Percentiles rank a stretch among this genome's conserved stretches.
Evolutionary conservation across 1,139 yeast species (phyloP).

Genomic region (Blastobotrys serpentis): DNA sequence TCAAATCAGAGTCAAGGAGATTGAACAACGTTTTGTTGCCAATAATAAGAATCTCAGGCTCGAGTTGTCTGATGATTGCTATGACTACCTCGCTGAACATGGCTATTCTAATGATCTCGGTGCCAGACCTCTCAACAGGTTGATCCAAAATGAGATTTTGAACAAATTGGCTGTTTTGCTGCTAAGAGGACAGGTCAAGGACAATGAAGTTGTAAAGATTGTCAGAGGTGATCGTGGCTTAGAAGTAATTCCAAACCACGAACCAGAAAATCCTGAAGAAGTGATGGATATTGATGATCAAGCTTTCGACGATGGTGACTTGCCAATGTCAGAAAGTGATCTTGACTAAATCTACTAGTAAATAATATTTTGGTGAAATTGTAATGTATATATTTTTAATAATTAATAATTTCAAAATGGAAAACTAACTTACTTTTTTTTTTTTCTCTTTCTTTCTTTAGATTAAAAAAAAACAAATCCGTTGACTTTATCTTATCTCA

Average conservation of each 20-base stretch:
- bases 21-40: constrained; percentile 77
- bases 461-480: too few species aligned
- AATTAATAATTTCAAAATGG: not conserved
- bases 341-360: constrained; percentile 13
- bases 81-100: constrained; percentile 66
- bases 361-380: too few species aligned
- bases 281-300: constrained; percentile 62
- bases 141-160: constrained; percentile 83
- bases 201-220: constrained; percentile 79
- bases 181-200: constrained; percentile 80
- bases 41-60: constrained; percentile 77
- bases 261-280: constrained; percentile 51
- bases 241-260: constrained; percentile 84
- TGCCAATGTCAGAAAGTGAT: constrained; percentile 20
- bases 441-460: too few species aligned
- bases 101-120: constrained; percentile 95
- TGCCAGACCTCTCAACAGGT: constrained; percentile 95
- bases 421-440: not conserved
- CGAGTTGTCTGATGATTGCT: constrained; percentile 67
- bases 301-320: constrained; percentile 43
- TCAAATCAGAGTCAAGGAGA: constrained; percentile 74
- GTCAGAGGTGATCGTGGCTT: constrained; percentile 49
- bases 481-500: not conserved
- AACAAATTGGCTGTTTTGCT: constrained; percentile 86
- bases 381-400: not conserved